These are phyloP conservation scores for Pelargonium cotyledonis DNA, from an alignment of 441 rosid genomes.

Conservation along the genomic window DNA sequence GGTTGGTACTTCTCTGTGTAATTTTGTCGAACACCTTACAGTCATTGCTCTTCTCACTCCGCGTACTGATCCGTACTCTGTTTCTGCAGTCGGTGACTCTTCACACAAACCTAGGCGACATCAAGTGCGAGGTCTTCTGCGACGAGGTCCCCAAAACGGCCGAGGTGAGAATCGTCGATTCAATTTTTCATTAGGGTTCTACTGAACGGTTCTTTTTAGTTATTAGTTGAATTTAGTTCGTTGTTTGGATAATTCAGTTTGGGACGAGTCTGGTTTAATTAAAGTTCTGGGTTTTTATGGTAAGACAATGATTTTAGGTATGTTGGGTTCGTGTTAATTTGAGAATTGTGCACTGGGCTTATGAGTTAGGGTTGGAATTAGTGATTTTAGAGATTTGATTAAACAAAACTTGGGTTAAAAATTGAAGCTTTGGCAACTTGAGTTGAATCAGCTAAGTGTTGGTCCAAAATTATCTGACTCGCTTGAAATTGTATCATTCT, in stretches of 20 bases:
- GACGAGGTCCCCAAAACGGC: slow-evolving; percentile 90
- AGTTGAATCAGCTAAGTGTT: background rate
- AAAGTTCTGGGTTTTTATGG: background rate
- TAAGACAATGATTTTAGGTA: background rate
- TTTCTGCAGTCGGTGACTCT: slow-evolving; percentile 72
- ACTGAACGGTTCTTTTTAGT: background rate
- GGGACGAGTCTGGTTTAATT: background rate
- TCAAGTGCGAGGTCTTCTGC: slow-evolving; percentile 93
- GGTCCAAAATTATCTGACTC: too few relatives aligned
- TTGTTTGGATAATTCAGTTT: background rate
- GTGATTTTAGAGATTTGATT: background rate
- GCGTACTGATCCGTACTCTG: background rate
- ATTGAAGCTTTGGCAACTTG: background rate
- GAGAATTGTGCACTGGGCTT: background rate
- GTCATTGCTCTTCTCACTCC: background rate
- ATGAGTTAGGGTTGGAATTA: background rate
- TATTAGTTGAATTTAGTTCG: background rate
- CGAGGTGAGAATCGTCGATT: slow-evolving; percentile 39
- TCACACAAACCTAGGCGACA: slow-evolving; percentile 93
- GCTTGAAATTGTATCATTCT: too few relatives aligned
- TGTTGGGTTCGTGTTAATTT: too few relatives aligned
- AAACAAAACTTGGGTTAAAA: background rate
- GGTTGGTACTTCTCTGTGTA: slow-evolving; percentile 23
- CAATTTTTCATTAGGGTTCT: background rate
- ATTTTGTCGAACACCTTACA: slow-evolving; percentile 21